Base-by-base conservation (phyloP, 2,329 filamentous ascomycete genomes). In the Pleoardoris graminearum region DNA sequence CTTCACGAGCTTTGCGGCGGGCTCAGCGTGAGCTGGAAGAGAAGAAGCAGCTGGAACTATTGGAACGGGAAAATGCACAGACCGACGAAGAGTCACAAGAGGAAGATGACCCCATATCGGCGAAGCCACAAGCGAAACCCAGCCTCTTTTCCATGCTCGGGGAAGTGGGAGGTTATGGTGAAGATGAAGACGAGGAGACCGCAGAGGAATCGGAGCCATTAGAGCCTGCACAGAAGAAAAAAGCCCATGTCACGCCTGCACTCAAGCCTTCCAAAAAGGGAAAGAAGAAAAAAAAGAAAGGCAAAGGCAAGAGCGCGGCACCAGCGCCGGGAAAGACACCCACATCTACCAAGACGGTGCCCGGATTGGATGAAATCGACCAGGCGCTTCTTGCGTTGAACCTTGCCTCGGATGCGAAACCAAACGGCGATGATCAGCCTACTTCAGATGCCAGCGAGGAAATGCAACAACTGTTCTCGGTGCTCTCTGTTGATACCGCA, bases 401-500 rank as follows among this genome's bases (percentile, higher is more conserved):
- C 16, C 45, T 81, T n/a, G 54, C 63, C 16, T 55, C 65, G 29
- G 63, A 58, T 10, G 46, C 51, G 12, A 60, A 57, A 19, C 49
- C 53, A 12, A 48, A 39, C 54, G 62, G 49, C 54, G 65, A 51
- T n/a, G 59, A 50, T 50, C 59, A 50, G 41, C 59, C 50, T 41
- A 57, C 55, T 10, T 48, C 60, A 4, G 53, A 59, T 8, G 50
- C 68, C 21, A 69, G 74, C 51, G 70, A 73, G 48, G 75, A 76
- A 45, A 69, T 75, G 41, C 73, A 81, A 43, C 79, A 78, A 77
- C 55, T 82, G 70, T 73, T 75, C 53, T 70, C 79, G 17, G 72
- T 88, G 11, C 76, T 90, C 0, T 75, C 80, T 2, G 77, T 90
- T 46, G 86, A 88, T 61, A 83, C 86, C 0, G 83, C 89, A 60